Evolutionary conservation across 1,284 basidiomycete species (phyloP).

Genomic region (Entoloma clypeatum): DNA sequence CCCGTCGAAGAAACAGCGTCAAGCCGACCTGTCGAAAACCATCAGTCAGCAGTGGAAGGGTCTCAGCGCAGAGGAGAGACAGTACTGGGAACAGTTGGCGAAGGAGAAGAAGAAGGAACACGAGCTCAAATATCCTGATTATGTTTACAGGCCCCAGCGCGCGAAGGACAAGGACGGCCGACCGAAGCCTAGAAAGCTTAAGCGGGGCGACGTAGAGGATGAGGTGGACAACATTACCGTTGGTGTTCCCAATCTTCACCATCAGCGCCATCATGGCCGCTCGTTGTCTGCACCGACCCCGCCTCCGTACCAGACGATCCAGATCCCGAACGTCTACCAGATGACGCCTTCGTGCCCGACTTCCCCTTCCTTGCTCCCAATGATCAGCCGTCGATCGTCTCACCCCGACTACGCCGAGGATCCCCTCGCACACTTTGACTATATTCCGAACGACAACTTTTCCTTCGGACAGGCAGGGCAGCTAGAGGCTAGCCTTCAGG

Average conservation of each 20-base stretch:
- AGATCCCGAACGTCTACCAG: conserved; percentile 56
- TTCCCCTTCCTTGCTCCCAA: conserved; percentile 54
- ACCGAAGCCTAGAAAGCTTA: conserved; percentile 42
- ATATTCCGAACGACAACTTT: conserved; percentile 35
- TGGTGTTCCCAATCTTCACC: conserved; percentile 39
- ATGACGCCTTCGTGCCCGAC: conserved; percentile 61
- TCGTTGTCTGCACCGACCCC: conserved; percentile 53
- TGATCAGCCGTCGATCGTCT: conserved; percentile 54
- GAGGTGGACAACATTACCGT: conserved; percentile 56
- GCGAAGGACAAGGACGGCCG: conserved; percentile 54
- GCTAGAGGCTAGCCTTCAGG: conserved; percentile 40
- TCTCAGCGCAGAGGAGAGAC: conserved; percentile 54
- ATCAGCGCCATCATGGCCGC: conserved; percentile 41
- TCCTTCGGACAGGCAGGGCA: conserved; percentile 34
- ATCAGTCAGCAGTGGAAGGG: conserved; percentile 75
- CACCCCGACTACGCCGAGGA: conserved; percentile 45
- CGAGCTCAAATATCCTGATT: conserved; percentile 67
- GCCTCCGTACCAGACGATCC: conserved; percentile 56
- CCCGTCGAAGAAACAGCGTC: conserved; percentile 42
- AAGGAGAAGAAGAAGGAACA: conserved; percentile 61
- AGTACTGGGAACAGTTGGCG: conserved; percentile 63
- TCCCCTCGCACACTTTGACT: conserved; percentile 45
- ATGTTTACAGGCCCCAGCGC: conserved; percentile 73
- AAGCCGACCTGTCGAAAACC: conserved; percentile 65
- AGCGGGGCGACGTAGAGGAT: conserved; percentile 37